Base-by-base conservation (phyloP, 495 filamentous ascomycete species). In the Aspergillus wentii region DNA sequence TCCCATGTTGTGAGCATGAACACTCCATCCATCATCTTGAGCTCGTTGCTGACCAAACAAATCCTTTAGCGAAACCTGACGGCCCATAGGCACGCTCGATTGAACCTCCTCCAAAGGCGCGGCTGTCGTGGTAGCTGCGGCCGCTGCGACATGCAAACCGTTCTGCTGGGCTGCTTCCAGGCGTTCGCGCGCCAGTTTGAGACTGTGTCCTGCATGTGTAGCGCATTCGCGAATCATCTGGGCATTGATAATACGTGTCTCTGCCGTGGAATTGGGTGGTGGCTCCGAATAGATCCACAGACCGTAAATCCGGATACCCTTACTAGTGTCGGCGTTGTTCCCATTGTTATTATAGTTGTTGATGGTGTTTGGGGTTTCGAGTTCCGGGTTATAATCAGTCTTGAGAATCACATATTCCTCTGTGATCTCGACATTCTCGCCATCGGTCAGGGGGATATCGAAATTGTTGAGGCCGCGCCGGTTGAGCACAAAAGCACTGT, bases 211-310 rank as follows among this genome's bases (percentile, higher is more conserved):
- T 0, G 74, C 75, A 44, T 66, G 64, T 8, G 55, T 47, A 1
- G 77, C 76, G 49, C 76, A 79, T 25, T 76, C 71, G 18, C 59
- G 54, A 18, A 83, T 76, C 40, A 74, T 49, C 33, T 70, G 54
- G 16, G 73, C 74, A 41, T 69, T 74, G 40, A 74, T 53, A 8
- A 48, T 61, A 23, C 74, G 66, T 4, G 59, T 66, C 30, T 73
- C 69, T 23, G 68, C 71, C 14, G 72, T 83, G 7, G 72, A 74
- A 33, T 67, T 75, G 3, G 68, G 68, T 35, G 68, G 57, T 2
- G 67, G 64, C 48, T 80, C 79, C 1, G 69, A 68, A 50, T 80
- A 84, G 14, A 84, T 79, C 80, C 80, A 84, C 1, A 84, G 51
- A 6, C 80, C 80, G 50, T 73, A 76, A 34, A 78, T 71, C 30